phyloP scores from a whole-genome alignment of 805 yeast genomes.

The Metschnikowia santaceciliae region DNA sequence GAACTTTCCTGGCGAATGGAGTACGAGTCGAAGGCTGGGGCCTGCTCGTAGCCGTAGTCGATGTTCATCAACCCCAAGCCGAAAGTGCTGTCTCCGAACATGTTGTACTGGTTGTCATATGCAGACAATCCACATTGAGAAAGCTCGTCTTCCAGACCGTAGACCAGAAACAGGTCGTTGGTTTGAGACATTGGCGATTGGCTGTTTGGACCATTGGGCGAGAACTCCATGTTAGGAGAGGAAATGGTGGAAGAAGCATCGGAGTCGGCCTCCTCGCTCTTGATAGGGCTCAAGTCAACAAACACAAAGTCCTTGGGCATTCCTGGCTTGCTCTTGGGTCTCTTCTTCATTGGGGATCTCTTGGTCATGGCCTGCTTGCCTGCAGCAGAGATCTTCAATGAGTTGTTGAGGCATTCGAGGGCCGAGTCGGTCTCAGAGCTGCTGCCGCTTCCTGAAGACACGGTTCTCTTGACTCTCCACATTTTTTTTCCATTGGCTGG shows the following conservation, averaged over 20 bases:
- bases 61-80: slow-evolving; percentile 31
- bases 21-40: background rate
- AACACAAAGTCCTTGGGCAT: slow-evolving; percentile 44
- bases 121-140: slow-evolving; percentile 3
- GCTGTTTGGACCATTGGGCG: slow-evolving; percentile 4
- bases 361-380: slow-evolving; percentile 31
- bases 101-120: slow-evolving; percentile 5
- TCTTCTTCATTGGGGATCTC: slow-evolving; percentile 36
- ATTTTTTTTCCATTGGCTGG: slow-evolving; percentile 44
- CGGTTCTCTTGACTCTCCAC: slow-evolving; percentile 41
- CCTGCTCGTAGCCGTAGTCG: slow-evolving; percentile 14
- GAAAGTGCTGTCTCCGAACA: slow-evolving; percentile 9
- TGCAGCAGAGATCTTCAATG: slow-evolving; percentile 40
- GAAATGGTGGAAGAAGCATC: slow-evolving; percentile 17
- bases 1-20: slow-evolving; percentile 3
- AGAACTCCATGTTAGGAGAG: slow-evolving; percentile 6
- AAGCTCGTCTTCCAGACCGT: slow-evolving; percentile 5
- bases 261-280: slow-evolving; percentile 22
- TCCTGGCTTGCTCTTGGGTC: slow-evolving; percentile 44
- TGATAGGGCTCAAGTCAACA: slow-evolving; percentile 43
- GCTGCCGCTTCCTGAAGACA: slow-evolving; percentile 13
- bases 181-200: slow-evolving; percentile 12
- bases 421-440: slow-evolving; percentile 20
- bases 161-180: slow-evolving; percentile 4
- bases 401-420: slow-evolving; percentile 39